Base-by-base conservation (phyloP, 768 basidiomycete species). In the Trametes villosa region DNA sequence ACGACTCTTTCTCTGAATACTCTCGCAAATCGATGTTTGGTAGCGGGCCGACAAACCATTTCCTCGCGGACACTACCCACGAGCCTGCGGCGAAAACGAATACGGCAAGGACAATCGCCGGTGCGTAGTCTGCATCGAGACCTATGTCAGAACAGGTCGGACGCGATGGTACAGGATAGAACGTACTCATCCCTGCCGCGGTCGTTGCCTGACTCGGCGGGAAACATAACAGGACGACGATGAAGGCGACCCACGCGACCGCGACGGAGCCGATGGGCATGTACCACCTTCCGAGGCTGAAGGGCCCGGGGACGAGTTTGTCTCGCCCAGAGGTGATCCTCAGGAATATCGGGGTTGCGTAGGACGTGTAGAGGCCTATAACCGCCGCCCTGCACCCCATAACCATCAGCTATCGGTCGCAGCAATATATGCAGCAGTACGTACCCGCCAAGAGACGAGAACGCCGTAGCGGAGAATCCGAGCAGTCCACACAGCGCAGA, bases 41-140 rank as follows among this genome's bases (percentile, higher is more conserved):
- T 49, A 89, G 75, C n/a, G 87, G 88, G 0, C 88, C 88, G 22
- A 73, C 78, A 74, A 90, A 90, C 88, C 88, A 91, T 51, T 84
- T 83, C 34, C 74, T 81, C 1, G 88, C 88, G 34, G 87, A 88
- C 2, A 85, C 33, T 5, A 85, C 70, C 88, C 88, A 90, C 5
- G 83, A 88, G 7, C 77, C 57, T 1, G 81, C 72, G 0, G 88
- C 85, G 64, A 88, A 88, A n/a, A 86, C 67, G 69, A 89, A 87
- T 2, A 90, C 86, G 2, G 74, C 76, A 74, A 80, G 76, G 65
- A 89, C 81, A 51, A 89, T 82, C 15, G 88, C 84, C 22, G 87
- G 81, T 0, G 86, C 78, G 67, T 88, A 89, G 68, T 89, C 88
- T 90, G 59, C 26, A 26, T 13, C 20, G n/a, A n/a, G n/a, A n/a